These are phyloP conservation scores for Leishmania arabica DNA, from an alignment of 208 protist genomes.

Conservation along the genomic window DNA sequence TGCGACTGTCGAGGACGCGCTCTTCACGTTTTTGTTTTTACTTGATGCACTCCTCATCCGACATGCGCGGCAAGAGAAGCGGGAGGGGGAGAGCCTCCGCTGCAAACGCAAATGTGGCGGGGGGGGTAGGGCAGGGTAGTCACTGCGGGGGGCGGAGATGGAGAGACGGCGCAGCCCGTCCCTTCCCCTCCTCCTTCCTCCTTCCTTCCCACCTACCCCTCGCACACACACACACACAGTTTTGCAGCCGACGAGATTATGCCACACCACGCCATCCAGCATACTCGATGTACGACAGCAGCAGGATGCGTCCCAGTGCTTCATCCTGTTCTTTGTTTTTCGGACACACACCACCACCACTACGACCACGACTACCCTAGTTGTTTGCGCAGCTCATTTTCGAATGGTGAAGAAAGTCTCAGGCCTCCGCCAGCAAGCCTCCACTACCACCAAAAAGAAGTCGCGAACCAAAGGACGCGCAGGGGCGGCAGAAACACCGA, in stretches of 20 bases:
- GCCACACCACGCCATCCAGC: not conserved
- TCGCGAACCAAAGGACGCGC: not conserved
- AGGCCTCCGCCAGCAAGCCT: too few species aligned
- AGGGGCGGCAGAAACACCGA: not conserved
- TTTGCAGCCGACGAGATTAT: not conserved
- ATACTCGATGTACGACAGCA: slow-evolving; percentile 1
- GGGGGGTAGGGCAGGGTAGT: not conserved
- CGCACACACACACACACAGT: not conserved
- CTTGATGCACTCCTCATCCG: not conserved
- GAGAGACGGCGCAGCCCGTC: not conserved
- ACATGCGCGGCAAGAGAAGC: not conserved
- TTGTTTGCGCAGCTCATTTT: not conserved
- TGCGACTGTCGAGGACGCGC: not conserved
- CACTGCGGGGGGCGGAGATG: not conserved
- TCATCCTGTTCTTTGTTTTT: not conserved
- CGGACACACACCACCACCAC: too few species aligned
- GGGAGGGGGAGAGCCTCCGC: not conserved
- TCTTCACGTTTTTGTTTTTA: not conserved
- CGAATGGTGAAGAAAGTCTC: not conserved
- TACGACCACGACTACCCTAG: too few species aligned
- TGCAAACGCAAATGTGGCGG: not conserved
- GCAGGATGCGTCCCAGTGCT: not conserved
- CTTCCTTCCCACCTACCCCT: not conserved
- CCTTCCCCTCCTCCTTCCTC: not conserved
- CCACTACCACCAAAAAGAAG: not conserved